Percentiles rank a stretch among this genome's conserved stretches.
Evolutionary conservation across 345 rosid genomes (phyloP).

Genomic region (Populus ilicifolia): DNA sequence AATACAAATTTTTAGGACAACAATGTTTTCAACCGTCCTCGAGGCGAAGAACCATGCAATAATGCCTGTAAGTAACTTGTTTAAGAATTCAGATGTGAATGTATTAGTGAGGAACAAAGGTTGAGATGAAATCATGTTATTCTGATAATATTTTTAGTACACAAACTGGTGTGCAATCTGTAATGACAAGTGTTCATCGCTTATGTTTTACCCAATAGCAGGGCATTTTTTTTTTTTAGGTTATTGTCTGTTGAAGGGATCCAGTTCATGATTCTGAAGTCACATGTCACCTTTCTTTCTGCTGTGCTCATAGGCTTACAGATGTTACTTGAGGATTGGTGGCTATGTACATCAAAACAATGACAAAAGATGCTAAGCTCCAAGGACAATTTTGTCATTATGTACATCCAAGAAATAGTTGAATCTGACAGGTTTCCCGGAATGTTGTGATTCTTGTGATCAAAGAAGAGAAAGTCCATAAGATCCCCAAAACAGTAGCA

Average conservation of each 20-base stretch:
- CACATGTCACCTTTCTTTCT: not conserved
- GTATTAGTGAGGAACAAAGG: not conserved
- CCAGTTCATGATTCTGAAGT: not conserved
- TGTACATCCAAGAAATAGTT: not conserved
- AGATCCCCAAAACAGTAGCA: conserved; percentile 15
- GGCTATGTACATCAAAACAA: not conserved
- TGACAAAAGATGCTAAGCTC: not conserved
- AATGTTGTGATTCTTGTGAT: conserved; percentile 8
- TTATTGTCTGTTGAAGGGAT: not conserved
- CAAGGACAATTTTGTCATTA: not conserved
- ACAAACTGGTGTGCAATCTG: not conserved
- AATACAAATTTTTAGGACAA: not conserved
- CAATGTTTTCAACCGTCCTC: not conserved
- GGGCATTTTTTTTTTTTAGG: not conserved
- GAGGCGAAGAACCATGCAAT: not conserved
- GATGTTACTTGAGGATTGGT: not conserved
- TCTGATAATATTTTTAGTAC: not conserved
- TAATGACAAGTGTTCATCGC: not conserved
- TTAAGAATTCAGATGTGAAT: not conserved
- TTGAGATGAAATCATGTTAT: not conserved
- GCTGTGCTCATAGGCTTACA: not conserved
- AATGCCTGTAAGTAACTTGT: not conserved
- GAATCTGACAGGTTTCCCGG: conserved; percentile 17
- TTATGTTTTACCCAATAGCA: not conserved
- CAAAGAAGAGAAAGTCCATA: not conserved